These are phyloP conservation scores for Globisporangium paddicum DNA, from an alignment of 352 stramenopile species.

Conservation along the genomic window DNA sequence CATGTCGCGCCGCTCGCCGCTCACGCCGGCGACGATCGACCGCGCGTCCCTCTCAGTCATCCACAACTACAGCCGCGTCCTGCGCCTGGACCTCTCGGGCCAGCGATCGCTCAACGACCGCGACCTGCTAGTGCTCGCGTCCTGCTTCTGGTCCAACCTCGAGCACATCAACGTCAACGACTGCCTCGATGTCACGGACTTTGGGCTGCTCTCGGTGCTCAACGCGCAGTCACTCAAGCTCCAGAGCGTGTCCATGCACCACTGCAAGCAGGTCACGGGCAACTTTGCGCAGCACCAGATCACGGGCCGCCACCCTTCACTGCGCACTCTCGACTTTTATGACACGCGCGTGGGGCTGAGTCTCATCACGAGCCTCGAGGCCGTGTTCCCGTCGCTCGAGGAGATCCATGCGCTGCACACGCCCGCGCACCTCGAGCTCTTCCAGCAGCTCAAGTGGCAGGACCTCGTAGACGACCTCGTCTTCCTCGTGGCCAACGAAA, in stretches of 20 bases:
- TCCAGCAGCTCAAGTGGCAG: slow-evolving; percentile 32
- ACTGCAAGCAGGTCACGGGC: slow-evolving; percentile 75
- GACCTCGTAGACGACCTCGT: slow-evolving; percentile 47
- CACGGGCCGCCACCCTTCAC: slow-evolving; percentile 53
- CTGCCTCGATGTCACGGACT: slow-evolving; percentile 76
- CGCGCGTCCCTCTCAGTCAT: slow-evolving; percentile 54
- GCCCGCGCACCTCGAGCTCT: slow-evolving; percentile 61
- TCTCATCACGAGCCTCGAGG: slow-evolving; percentile 48
- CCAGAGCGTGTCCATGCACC: slow-evolving; percentile 53
- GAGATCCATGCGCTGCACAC: slow-evolving; percentile 62
- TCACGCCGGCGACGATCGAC: slow-evolving; percentile 43
- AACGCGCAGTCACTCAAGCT: slow-evolving; percentile 79
- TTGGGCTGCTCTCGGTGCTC: slow-evolving; percentile 71
- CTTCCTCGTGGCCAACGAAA: slow-evolving; percentile 53
- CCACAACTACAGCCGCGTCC: slow-evolving; percentile 63
- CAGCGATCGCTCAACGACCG: slow-evolving; percentile 63
- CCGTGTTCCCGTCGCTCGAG: slow-evolving; percentile 57
- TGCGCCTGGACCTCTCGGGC: slow-evolving; percentile 59
- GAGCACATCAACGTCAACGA: slow-evolving; percentile 63
- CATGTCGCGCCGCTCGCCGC: slow-evolving; percentile 47
- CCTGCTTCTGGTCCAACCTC: slow-evolving; percentile 72
- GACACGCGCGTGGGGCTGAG: slow-evolving; percentile 50
- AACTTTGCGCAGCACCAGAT: slow-evolving; percentile 36
- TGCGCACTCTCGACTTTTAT: slow-evolving; percentile 51
- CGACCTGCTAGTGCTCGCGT: slow-evolving; percentile 76